Conservation (phyloP, 129 eudicot genomes). For the Gnaphalium uliginosum region DNA sequence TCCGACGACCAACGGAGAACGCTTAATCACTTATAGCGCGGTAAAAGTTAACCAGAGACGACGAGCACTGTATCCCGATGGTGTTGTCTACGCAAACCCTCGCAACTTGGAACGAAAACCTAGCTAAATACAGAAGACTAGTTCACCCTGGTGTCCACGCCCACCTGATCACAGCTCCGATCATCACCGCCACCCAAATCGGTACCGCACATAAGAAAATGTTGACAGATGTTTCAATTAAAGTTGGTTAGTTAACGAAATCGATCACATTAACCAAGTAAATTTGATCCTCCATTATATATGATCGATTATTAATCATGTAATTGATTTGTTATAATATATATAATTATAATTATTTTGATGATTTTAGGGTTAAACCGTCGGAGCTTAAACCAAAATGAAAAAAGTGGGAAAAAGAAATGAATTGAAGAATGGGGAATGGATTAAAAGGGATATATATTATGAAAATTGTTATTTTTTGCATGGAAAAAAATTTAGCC, state of each 20-base stretch:
- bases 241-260: slow-evolving; percentile 51
- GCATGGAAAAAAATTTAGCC: too few relatives aligned
- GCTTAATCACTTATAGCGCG: slow-evolving; percentile 90
- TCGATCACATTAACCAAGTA: slow-evolving; percentile 40
- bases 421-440: background rate
- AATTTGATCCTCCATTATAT: slow-evolving; percentile 42
- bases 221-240: slow-evolving; percentile 83
- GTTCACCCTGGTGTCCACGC: slow-evolving; percentile 92
- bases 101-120: slow-evolving; percentile 79
- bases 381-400: slow-evolving; percentile 23
- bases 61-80: slow-evolving; percentile 91
- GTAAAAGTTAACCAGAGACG: slow-evolving; percentile 85
- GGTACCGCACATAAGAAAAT: slow-evolving; percentile 79
- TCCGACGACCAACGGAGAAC: slow-evolving; percentile 65
- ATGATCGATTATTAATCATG: slow-evolving; percentile 8
- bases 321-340: background rate
- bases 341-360: background rate
- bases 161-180: slow-evolving; percentile 87
- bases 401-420: background rate
- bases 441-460: too few relatives aligned
- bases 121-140: slow-evolving; percentile 60
- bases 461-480: too few relatives aligned
- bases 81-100: slow-evolving; percentile 75
- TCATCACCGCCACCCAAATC: slow-evolving; percentile 86
- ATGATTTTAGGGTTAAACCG: background rate